Percentiles rank a stretch among this genome's conserved stretches.
Evolutionary conservation across 768 basidiomycete species (phyloP).

Genomic region (Cystobasidium ongulense): DNA sequence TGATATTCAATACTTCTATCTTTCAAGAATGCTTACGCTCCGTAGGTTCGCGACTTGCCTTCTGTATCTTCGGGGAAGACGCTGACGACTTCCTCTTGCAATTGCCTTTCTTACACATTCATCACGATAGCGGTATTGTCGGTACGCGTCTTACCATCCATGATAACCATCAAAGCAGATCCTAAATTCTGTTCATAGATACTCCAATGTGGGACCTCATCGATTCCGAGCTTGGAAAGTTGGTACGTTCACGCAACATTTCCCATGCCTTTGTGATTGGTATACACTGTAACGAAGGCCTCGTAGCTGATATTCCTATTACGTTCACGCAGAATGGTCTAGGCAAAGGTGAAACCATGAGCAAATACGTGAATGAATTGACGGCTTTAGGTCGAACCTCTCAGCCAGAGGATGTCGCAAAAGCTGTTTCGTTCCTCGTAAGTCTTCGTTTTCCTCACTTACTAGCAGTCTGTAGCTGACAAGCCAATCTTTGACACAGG

Average conservation of each 20-base stretch:
- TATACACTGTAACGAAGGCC: background rate
- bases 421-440: constrained; percentile 31
- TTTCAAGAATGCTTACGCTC: constrained; percentile 18
- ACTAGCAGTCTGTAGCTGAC: no score
- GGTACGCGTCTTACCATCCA: background rate
- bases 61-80: no score
- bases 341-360: constrained; percentile 2
- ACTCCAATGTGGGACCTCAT: constrained; percentile 33
- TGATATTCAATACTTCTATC: background rate
- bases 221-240: constrained; percentile 30
- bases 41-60: constrained; percentile 25
- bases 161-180: no score
- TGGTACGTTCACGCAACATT: no score
- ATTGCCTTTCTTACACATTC: no score
- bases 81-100: no score
- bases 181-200: background rate
- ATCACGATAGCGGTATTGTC: constrained; percentile 31
- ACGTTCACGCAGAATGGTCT: background rate
- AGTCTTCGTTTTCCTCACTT: background rate
- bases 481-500: background rate
- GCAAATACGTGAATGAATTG: constrained; percentile 26
- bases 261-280: no score
- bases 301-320: background rate
- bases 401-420: constrained; percentile 29
- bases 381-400: constrained; percentile 6